These are phyloP conservation scores for Camellia japonica DNA, from an alignment of 148 eudicot species.

Conservation along the genomic window DNA sequence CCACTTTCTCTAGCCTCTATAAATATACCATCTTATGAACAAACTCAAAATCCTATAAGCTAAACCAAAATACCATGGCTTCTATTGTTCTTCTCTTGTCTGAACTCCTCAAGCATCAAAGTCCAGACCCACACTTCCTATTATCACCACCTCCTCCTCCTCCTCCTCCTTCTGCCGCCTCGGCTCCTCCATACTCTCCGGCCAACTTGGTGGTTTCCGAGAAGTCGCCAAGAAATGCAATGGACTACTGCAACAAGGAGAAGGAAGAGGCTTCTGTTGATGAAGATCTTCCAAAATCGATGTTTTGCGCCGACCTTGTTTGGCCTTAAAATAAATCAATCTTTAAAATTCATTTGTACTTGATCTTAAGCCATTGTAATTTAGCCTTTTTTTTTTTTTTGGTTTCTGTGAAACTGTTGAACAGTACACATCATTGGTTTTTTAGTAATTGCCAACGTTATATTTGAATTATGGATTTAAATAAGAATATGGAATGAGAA, in stretches of 20 bases:
- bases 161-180: background rate
- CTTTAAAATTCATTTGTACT: too few relatives aligned
- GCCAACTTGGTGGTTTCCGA: slow-evolving; percentile 8
- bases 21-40: too few relatives aligned
- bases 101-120: slow-evolving; percentile 32
- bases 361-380: too few relatives aligned
- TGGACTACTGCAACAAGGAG: background rate
- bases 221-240: background rate
- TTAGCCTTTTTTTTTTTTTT: too few relatives aligned
- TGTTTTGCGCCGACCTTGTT: slow-evolving; percentile 32
- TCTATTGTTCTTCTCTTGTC: slow-evolving; percentile 44
- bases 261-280: background rate
- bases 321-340: slow-evolving; percentile 14
- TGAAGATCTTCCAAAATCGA: slow-evolving; percentile 21
- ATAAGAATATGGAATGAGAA: too few relatives aligned
- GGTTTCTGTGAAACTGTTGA: too few relatives aligned
- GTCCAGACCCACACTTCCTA: slow-evolving; percentile 10
- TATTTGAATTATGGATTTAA: too few relatives aligned
- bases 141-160: too few relatives aligned
- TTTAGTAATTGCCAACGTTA: too few relatives aligned
- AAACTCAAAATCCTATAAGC: background rate
- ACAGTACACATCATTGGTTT: too few relatives aligned
- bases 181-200: background rate
- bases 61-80: slow-evolving; percentile 29
- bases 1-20: too few relatives aligned